phyloP scores from a whole-genome alignment of 495 filamentous ascomycete species.

The Annulohypoxylon bovei region DNA sequence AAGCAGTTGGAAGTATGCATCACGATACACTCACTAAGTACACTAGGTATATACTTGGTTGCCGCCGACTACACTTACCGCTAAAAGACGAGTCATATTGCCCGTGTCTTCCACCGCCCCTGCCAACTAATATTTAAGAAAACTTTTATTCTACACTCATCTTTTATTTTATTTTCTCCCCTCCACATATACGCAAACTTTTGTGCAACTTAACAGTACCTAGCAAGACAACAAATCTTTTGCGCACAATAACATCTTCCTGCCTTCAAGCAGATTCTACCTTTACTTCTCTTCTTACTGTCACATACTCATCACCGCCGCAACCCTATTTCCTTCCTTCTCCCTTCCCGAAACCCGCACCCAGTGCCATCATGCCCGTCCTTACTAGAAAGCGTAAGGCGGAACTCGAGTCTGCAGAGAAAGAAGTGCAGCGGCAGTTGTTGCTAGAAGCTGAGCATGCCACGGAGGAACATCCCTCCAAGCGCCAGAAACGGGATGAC shows the following conservation, averaged over 20 bases:
- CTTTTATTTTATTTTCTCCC: neutral
- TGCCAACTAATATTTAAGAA: neutral
- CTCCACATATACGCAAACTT: neutral
- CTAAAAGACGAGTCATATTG: neutral
- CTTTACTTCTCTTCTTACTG: neutral
- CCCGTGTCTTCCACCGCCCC: neutral
- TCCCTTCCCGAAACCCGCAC: neutral
- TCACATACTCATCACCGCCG: neutral
- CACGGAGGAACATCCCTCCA: neutral
- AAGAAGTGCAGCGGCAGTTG: neutral
- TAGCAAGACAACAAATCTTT: neutral
- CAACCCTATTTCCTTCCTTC: neutral
- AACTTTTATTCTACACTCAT: neutral
- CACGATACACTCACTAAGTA: neutral
- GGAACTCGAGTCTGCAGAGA: slow-evolving; percentile 17
- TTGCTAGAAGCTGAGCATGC: neutral
- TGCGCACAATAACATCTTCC: neutral
- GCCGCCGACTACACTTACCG: neutral
- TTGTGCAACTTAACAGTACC: neutral
- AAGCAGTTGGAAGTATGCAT: neutral
- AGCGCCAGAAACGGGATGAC: slow-evolving; percentile 6
- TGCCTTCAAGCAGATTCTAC: neutral
- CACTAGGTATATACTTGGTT: neutral
- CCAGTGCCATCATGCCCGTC: slow-evolving; percentile 18
- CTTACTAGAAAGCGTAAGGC: slow-evolving; percentile 37